These are phyloP conservation scores for Colletotrichum camelliae DNA, from an alignment of 2,329 filamentous ascomycete genomes.

Conservation along the genomic window DNA sequence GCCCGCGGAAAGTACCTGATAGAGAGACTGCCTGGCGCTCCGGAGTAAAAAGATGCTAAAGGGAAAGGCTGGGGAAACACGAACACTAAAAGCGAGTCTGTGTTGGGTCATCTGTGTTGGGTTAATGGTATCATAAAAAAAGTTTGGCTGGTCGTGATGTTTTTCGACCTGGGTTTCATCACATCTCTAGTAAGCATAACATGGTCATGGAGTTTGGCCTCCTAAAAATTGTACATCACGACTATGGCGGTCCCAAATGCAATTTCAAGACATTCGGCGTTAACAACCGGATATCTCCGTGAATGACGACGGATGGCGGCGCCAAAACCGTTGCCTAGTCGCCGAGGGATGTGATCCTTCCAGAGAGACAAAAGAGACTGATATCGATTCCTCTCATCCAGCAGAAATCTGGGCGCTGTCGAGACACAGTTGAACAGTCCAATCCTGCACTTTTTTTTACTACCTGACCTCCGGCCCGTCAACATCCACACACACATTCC, in stretches of 20 bases:
- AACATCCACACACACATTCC: not conserved
- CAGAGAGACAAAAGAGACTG: not conserved
- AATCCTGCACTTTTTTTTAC: not conserved
- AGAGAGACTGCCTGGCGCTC: constrained; percentile 86
- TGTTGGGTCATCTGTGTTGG: not conserved
- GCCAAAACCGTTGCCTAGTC: constrained; percentile 8
- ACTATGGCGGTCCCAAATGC: not conserved
- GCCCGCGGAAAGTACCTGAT: constrained; percentile 93
- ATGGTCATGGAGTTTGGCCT: not conserved
- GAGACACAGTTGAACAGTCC: not conserved
- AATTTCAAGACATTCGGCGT: not conserved
- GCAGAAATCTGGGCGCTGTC: not conserved
- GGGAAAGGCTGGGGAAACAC: not conserved
- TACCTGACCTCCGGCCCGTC: not conserved
- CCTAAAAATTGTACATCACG: not conserved
- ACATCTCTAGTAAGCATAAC: not conserved
- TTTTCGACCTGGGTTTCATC: constrained; percentile 6
- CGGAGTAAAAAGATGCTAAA: constrained; percentile 50
- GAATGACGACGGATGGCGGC: not conserved
- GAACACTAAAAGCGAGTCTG: not conserved
- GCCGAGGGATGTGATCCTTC: not conserved
- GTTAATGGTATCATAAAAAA: not conserved
- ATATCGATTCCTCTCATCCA: not conserved
- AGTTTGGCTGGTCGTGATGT: constrained; percentile 9
- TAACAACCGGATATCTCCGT: constrained; percentile 7